These are phyloP conservation scores for Fusarium sp. DNA, from an alignment of 2,329 filamentous ascomycete species.

Conservation along the genomic window DNA sequence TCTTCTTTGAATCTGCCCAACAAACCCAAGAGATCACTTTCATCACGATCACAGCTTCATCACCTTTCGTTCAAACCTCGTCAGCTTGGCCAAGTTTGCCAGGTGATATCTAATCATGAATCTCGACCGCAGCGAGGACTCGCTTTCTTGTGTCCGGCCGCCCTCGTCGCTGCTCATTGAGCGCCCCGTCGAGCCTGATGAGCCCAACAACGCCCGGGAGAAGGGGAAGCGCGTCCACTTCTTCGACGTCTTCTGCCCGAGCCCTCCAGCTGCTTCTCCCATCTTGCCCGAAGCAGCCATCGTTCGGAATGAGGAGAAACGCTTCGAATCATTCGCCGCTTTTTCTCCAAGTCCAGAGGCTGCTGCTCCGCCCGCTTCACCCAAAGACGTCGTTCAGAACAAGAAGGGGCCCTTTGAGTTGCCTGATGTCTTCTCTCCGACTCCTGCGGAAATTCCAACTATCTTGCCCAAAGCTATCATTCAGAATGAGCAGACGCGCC, in stretches of 20 bases:
- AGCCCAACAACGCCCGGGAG: not conserved
- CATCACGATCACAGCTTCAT: not conserved
- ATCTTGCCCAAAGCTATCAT: not conserved
- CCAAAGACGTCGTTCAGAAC: not conserved
- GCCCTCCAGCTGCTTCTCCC: not conserved
- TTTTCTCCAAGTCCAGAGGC: not conserved
- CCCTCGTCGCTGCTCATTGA: constrained; percentile 32
- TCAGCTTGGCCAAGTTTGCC: not conserved
- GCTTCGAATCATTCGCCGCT: not conserved
- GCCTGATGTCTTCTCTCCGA: not conserved
- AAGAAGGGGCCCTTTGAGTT: not conserved
- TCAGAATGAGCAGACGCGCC: not conserved
- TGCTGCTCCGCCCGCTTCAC: not conserved
- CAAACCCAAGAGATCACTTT: not conserved
- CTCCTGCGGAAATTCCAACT: not conserved
- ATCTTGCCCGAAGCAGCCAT: not conserved
- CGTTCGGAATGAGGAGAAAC: not conserved
- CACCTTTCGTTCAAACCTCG: not conserved
- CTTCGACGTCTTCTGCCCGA: not conserved
- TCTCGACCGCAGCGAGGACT: constrained; percentile 3
- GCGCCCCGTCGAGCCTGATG: not conserved
- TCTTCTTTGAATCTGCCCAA: not conserved
- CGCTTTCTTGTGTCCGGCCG: constrained; percentile 15
- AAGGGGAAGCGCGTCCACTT: not conserved
- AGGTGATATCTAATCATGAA: constrained; percentile 3